These are phyloP conservation scores for Trifolium fragiferum DNA, from an alignment of 306 rosid species.

Conservation along the genomic window DNA sequence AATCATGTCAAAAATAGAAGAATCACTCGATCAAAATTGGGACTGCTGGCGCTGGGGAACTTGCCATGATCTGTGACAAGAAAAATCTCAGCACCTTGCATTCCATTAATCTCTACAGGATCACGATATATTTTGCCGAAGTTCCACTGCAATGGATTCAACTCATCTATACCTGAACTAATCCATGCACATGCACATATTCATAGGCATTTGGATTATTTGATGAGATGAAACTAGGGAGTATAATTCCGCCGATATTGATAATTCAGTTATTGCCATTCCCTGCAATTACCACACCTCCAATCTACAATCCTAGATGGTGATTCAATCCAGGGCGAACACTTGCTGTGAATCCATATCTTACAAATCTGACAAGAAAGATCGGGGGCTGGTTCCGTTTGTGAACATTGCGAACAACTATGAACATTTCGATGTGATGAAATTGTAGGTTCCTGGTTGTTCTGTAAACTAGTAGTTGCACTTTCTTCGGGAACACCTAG, in stretches of 20 bases:
- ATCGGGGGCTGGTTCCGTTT: conserved; percentile 36
- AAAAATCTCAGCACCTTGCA: conserved; percentile 23
- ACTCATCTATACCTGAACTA: too few relatives aligned
- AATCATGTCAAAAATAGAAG: conserved; percentile 17
- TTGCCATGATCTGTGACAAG: neutral
- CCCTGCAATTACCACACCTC: conserved; percentile 46
- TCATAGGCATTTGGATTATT: neutral
- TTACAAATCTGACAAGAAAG: conserved; percentile 35
- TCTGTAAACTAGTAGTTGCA: conserved; percentile 2
- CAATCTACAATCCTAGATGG: conserved; percentile 27
- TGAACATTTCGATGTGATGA: conserved; percentile 10
- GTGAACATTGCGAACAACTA: conserved; percentile 33
- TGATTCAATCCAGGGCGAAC: conserved; percentile 47
- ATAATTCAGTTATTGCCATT: conserved; percentile 34
- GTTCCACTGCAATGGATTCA: neutral
- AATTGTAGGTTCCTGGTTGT: conserved; percentile 23
- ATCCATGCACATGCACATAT: conserved; percentile 19
- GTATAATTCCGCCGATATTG: too few relatives aligned
- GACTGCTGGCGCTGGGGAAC: neutral
- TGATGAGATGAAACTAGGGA: neutral
- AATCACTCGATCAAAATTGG: conserved; percentile 12
- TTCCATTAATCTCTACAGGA: neutral
- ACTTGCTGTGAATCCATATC: conserved; percentile 38
- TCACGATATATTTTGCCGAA: too few relatives aligned
- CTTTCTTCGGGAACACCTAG: conserved; percentile 20